Base-by-base conservation (phyloP, 169 alveolate genomes). In the Eimeria necatrix region DNA sequence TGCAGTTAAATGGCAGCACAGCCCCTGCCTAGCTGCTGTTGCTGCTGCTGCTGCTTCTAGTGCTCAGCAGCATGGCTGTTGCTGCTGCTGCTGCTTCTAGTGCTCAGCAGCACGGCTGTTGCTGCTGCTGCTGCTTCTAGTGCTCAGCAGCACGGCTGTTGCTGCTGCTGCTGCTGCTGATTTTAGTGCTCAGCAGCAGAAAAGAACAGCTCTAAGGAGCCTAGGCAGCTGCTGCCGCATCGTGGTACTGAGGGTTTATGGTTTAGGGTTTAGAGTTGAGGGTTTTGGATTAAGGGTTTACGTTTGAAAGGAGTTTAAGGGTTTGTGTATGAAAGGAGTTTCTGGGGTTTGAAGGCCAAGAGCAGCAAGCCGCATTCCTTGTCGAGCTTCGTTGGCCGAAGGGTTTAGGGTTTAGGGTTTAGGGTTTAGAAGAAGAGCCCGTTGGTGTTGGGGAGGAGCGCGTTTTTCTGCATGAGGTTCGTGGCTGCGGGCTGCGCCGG, bases 391-490 rank as follows among this genome's bases (percentile, higher is more conserved):
- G 49, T 61, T 4, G 12, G 20, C 20, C 73, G 73, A 61, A n/a
- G 73, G 73, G 73, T 61, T 61, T 61, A 61, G 73, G 73, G 73
- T 61, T 61, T 61, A 61, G 73, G 73, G 73, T 61, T 61, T 61
- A 61, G 73, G 73, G 73, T n/a, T 68, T 22, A 68, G 78, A 68
- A 68, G 78, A 68, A n/a, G 3, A 68, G 78, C 9, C 78, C 78
- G 2, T 32, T 16, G 4, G 73, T 61, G n/a, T 7, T 14, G 4
- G 46, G 48, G 32, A 68, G 3, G 41, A 4, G 46, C 12, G 4
- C 49, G 5, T 68, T 48, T 16, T 48, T 68, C 46, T 68, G 78
- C 12, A 32, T 68, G 48, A 68, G 78, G 10, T 22, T 7, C 18
- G n/a, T 68, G n/a, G 73, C 73, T 61, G 73, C 73, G n/a, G n/a